phyloP scores from a whole-genome alignment of 108 stramenopile species.

The Aurantiochytrium sp. region DNA sequence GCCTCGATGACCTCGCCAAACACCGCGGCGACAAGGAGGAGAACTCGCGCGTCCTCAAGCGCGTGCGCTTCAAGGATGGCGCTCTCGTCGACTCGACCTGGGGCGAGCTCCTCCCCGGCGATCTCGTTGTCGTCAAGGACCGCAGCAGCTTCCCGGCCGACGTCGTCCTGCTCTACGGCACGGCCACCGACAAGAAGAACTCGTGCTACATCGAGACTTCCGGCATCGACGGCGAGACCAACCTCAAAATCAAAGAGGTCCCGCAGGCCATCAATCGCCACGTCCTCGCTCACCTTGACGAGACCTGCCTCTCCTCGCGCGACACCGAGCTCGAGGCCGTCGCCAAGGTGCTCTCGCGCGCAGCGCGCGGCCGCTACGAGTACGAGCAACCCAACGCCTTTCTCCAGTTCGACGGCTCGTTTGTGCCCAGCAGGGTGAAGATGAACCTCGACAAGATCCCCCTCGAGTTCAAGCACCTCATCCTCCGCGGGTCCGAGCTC shows the following conservation, averaged over 20 bases:
- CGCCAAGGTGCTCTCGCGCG: background rate
- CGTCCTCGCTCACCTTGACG: background rate
- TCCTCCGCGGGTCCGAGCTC: conserved; percentile 85
- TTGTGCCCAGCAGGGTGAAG: conserved; percentile 31
- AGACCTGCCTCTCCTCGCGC: background rate
- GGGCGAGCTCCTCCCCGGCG: conserved; percentile 73
- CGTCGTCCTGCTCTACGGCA: conserved; percentile 66
- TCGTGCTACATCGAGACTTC: conserved; percentile 84
- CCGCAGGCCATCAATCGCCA: background rate
- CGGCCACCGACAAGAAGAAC: conserved; percentile 71
- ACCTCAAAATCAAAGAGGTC: conserved; percentile 71
- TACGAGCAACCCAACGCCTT: conserved; percentile 31
- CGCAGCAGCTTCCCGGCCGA: conserved; percentile 90
- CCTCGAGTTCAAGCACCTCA: conserved; percentile 58
- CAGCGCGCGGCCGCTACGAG: background rate
- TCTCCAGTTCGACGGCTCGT: conserved; percentile 18
- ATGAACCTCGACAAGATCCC: background rate
- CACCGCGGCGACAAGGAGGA: conserved; percentile 75
- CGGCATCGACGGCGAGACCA: conserved; percentile 96
- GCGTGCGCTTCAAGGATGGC: conserved; percentile 59
- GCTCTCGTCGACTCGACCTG: conserved; percentile 49
- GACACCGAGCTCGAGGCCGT: background rate
- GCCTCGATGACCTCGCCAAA: conserved; percentile 74
- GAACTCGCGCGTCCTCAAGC: conserved; percentile 61
- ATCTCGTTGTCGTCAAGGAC: conserved; percentile 80